Percentiles rank a stretch among this genome's conserved stretches.
Evolutionary conservation across 768 basidiomycete species (phyloP).

Genomic region (Suillus decipiens): DNA sequence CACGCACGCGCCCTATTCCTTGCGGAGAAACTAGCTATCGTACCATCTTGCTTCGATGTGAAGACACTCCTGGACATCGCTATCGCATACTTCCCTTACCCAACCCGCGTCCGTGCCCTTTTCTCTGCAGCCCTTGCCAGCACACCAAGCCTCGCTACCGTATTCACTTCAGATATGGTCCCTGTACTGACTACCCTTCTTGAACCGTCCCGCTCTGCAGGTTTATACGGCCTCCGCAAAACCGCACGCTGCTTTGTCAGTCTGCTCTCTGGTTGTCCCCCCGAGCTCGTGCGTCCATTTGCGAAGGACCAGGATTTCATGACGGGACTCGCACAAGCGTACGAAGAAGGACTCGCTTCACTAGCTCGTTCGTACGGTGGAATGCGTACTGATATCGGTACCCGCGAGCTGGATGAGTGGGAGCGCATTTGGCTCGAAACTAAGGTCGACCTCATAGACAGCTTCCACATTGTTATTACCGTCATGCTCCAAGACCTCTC

Average conservation of each 20-base stretch:
- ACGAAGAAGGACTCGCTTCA: conserved; percentile 56
- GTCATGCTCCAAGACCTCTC: conserved; percentile 52
- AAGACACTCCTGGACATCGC: conserved; percentile 63
- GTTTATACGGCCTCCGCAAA: conserved; percentile 67
- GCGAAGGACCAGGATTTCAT: conserved; percentile 53
- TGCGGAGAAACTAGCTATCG: conserved; percentile 52
- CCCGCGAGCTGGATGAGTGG: conserved; percentile 58
- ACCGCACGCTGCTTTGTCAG: conserved; percentile 55
- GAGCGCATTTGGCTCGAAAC: conserved; percentile 70
- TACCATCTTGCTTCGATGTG: conserved; percentile 45
- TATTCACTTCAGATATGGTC: conserved; percentile 47
- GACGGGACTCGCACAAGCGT: conserved; percentile 56
- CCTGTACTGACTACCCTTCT: conserved; percentile 57
- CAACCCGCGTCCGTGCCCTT: conserved; percentile 46
- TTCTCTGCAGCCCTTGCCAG: conserved; percentile 42
- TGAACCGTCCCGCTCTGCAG: conserved; percentile 43
- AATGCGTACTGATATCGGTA: conserved; percentile 28
- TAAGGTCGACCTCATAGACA: conserved; percentile 71
- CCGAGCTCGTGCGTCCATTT: conserved; percentile 52
- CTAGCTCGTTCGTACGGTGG: conserved; percentile 67
- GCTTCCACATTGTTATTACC: conserved; percentile 61
- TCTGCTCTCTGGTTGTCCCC: conserved; percentile 54
- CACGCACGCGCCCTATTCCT: conserved; percentile 52
- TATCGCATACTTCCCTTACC: conserved; percentile 52
- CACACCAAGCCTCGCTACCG: conserved; percentile 33